Percentiles rank a stretch among this genome's conserved stretches.
Conservation (phyloP, 352 stramenopile species). For the Sclerospora graminicola region DNA sequence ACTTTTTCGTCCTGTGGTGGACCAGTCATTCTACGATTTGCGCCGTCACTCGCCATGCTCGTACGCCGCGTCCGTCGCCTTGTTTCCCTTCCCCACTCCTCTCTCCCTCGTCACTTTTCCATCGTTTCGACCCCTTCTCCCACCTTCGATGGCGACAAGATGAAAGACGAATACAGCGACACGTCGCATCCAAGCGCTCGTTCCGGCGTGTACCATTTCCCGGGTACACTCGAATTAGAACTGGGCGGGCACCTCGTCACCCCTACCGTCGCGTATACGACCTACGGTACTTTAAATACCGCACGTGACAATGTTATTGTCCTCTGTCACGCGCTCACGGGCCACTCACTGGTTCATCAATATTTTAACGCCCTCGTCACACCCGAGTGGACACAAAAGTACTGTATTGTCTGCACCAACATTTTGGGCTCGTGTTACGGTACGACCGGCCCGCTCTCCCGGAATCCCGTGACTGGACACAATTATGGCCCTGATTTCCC, state of each 20-base stretch:
- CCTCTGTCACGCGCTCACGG: slow-evolving; percentile 93
- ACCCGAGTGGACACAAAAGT: slow-evolving; percentile 91
- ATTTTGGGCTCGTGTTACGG: slow-evolving; percentile 95
- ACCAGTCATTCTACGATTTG: too few relatives aligned
- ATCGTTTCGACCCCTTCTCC: too few relatives aligned
- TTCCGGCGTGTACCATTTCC: slow-evolving; percentile 35
- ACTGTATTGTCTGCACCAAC: slow-evolving; percentile 95
- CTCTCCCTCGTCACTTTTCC: too few relatives aligned
- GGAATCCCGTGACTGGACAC: slow-evolving; percentile 56
- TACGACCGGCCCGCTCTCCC: slow-evolving; percentile 75
- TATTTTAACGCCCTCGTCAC: slow-evolving; percentile 93
- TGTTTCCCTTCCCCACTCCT: too few relatives aligned
- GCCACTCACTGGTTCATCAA: slow-evolving; percentile 88
- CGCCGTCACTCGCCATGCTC: too few relatives aligned
- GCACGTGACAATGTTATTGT: slow-evolving; percentile 87
- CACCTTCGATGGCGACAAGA: too few relatives aligned
- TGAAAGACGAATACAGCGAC: slow-evolving; percentile 60
- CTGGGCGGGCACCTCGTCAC: slow-evolving; percentile 49
- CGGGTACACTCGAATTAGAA: slow-evolving; percentile 41
- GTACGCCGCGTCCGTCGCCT: too few relatives aligned
- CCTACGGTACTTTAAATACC: slow-evolving; percentile 87
- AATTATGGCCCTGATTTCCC: slow-evolving; percentile 88
- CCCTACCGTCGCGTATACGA: slow-evolving; percentile 89
- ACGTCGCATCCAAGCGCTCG: slow-evolving; percentile 30
- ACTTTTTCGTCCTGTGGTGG: too few relatives aligned